These are phyloP conservation scores for Globisporangium barbulae DNA, from an alignment of 352 stramenopile species.

Conservation along the genomic window DNA sequence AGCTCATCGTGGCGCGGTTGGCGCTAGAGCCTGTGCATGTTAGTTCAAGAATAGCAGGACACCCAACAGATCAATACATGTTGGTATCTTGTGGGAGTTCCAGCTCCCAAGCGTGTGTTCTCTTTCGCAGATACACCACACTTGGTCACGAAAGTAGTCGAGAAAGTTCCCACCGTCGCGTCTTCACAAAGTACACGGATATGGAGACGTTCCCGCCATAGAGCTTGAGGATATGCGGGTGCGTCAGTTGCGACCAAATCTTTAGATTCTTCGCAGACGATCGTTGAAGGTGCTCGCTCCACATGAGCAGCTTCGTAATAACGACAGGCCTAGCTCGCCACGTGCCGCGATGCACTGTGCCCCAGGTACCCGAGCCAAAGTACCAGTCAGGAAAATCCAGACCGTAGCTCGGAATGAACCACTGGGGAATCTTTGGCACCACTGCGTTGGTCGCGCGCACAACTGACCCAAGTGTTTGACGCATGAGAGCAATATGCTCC, in stretches of 20 bases:
- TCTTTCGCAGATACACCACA: no score
- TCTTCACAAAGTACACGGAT: conserved; percentile 29
- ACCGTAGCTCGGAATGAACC: background rate
- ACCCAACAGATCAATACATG: no score
- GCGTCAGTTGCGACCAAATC: conserved; percentile 28
- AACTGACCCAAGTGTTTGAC: background rate
- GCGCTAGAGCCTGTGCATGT: no score
- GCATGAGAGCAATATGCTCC: background rate
- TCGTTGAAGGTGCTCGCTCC: background rate
- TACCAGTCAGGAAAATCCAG: background rate
- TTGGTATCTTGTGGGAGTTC: no score
- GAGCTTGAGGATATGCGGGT: conserved; percentile 31
- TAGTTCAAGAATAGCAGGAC: no score
- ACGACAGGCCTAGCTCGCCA: conserved; percentile 28
- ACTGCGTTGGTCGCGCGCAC: background rate
- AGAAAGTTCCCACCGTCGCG: conserved; percentile 30
- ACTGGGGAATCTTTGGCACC: background rate
- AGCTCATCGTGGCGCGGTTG: no score
- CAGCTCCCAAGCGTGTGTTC: no score
- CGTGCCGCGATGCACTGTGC: conserved; percentile 18
- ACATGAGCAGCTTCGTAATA: conserved; percentile 28
- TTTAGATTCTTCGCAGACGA: conserved; percentile 29
- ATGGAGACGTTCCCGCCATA: conserved; percentile 18
- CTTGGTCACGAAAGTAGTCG: conserved; percentile 16
- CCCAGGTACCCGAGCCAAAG: conserved; percentile 15